Conservation (phyloP, 1,284 basidiomycete species). For the Porodaedalea pini region DNA sequence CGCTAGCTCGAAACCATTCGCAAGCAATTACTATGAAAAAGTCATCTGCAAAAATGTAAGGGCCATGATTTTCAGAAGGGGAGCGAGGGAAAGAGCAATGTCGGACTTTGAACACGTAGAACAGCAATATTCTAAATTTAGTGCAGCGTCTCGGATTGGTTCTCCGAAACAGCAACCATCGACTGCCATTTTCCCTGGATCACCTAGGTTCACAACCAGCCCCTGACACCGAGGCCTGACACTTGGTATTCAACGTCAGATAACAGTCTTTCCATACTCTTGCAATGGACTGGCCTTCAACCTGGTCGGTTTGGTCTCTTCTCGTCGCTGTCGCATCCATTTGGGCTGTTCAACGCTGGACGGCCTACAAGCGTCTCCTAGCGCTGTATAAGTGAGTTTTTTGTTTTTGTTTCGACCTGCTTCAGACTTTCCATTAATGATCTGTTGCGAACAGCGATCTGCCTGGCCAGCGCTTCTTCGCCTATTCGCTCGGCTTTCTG, state of each 20-base stretch:
- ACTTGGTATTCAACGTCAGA: too few species aligned
- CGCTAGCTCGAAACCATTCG: too few species aligned
- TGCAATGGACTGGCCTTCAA: not conserved
- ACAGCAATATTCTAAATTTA: slow-evolving; percentile 3
- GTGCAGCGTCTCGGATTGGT: not conserved
- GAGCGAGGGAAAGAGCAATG: too few species aligned
- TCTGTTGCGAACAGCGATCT: not conserved
- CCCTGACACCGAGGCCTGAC: not conserved
- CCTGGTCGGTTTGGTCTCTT: not conserved
- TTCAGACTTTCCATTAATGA: not conserved
- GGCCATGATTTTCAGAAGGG: too few species aligned
- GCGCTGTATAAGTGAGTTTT: not conserved
- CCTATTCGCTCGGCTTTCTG: not conserved
- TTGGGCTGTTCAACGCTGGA: not conserved
- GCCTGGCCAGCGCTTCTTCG: slow-evolving; percentile 2
- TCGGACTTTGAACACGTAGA: too few species aligned
- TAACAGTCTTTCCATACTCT: not conserved
- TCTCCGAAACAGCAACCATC: too few species aligned
- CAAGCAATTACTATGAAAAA: too few species aligned
- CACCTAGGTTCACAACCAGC: not conserved
- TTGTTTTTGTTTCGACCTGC: too few species aligned
- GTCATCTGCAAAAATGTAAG: too few species aligned
- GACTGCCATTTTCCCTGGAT: too few species aligned
- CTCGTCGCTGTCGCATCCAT: not conserved
- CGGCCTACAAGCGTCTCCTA: not conserved